Conservation (phyloP, 768 basidiomycete genomes). For the Phallus indusiatus region DNA sequence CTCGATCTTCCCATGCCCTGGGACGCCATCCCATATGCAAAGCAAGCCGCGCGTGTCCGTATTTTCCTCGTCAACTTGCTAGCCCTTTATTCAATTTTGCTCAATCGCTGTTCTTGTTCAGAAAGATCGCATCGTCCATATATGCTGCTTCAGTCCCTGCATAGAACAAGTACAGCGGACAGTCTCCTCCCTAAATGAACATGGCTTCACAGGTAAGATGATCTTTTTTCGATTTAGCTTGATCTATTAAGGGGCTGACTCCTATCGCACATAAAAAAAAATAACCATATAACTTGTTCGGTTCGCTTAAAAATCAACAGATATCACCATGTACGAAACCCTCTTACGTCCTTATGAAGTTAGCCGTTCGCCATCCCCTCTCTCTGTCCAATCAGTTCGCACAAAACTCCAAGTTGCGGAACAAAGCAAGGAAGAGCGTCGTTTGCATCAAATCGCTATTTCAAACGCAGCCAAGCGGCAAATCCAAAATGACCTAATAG, state of each 20-base stretch:
- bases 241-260: background rate
- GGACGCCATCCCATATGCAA: slow-evolving; percentile 88
- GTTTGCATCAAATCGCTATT: slow-evolving; percentile 70
- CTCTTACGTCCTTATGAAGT: slow-evolving; percentile 83
- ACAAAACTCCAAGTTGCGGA: slow-evolving; percentile 70
- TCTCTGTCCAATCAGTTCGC: slow-evolving; percentile 44
- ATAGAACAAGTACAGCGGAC: slow-evolving; percentile 96
- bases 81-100: too few species aligned
- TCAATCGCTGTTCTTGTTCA: slow-evolving; percentile 21
- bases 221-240: slow-evolving; percentile 2
- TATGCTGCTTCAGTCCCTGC: slow-evolving; percentile 98
- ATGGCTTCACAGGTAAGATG: slow-evolving; percentile 76
- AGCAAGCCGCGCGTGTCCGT: slow-evolving; percentile 69
- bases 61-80: background rate
- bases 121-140: slow-evolving; percentile 79
- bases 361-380: slow-evolving; percentile 40
- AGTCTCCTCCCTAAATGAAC: slow-evolving; percentile 75
- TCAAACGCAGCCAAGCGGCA: slow-evolving; percentile 26
- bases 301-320: slow-evolving; percentile 28
- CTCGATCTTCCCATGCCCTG: slow-evolving; percentile 99
- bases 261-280: background rate
- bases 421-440: slow-evolving; percentile 66
- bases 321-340: slow-evolving; percentile 93
- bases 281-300: too few species aligned
- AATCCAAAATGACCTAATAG: background rate